Base-by-base conservation (phyloP, 2,329 filamentous ascomycete genomes). In the Chrysoporthe deuterocubensis region DNA sequence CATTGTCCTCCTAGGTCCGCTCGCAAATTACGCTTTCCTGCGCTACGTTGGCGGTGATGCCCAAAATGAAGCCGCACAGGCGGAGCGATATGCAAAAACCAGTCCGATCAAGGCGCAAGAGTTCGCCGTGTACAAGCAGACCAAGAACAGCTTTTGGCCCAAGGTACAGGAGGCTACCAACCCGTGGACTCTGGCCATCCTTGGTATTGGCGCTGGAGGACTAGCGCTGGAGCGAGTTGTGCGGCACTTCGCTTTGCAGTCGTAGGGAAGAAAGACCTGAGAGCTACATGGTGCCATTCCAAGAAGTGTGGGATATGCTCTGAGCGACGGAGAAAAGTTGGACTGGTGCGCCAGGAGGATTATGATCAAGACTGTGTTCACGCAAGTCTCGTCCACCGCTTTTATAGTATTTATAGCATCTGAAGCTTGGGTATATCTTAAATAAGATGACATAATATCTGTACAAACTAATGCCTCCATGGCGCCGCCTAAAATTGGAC, bases 81-180 rank as follows among this genome's bases (percentile, higher is more conserved):
- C 78, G 32, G 79, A 82, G 63, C 81, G 86, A 4, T 89, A 89
- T 72, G 79, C 79, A 26, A 79, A 79, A 50, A 80, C 82, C 16
- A 81, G 84, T 67, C 80, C 81, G 5, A 74, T 80, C 59, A 89
- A 89, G 75, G 81, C 84, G 62, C 77, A 80, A 56, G 82, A 89
- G 70, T 78, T 89, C 26, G 78, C 83, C 72, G 74, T 81, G 65
- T 89, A 85, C 78, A 80, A 81, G 62, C 70, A 76, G 32, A 81
- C 85, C 72, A 87, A 87, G 75, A 88, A 90, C 72, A 83, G 84
- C 50, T 87, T 89, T 76, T 90, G 87, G 87, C 87, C 87, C 1
- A 77, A 77, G 13, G 60, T 80, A 1, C 74, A 78, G 42, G 84
- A 88, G 75, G 65, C 85, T 8, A 75, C 73, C 32, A 89, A 89